These are phyloP conservation scores for Rutstroemia sp. DNA, from an alignment of 2,329 filamentous ascomycete genomes.

Conservation along the genomic window DNA sequence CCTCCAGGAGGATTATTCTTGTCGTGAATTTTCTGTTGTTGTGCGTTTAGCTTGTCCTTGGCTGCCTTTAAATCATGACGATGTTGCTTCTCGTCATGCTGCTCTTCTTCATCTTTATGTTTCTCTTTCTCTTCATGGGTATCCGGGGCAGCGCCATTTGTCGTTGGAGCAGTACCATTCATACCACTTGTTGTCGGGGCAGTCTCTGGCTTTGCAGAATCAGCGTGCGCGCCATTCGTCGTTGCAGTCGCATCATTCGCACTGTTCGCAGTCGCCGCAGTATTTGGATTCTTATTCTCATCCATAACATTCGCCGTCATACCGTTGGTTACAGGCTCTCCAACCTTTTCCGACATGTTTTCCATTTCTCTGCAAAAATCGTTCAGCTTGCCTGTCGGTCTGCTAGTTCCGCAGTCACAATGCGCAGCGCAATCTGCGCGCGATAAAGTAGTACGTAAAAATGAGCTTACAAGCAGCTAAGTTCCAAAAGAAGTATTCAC, in stretches of 20 bases:
- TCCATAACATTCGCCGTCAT: not conserved
- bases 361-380: not conserved
- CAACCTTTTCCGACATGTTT: constrained; percentile 6
- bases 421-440: no score
- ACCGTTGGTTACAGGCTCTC: not conserved
- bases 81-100: constrained; percentile 2
- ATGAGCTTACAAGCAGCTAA: not conserved
- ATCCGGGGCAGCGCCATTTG: not conserved
- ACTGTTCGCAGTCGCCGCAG: not conserved
- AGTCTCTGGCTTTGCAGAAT: not conserved
- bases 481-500: not conserved
- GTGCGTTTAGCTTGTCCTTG: constrained; percentile 27
- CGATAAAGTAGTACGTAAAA: not conserved
- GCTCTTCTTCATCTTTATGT: not conserved
- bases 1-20: constrained; percentile 47
- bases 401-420: not conserved
- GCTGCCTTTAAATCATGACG: constrained; percentile 8
- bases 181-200: not conserved
- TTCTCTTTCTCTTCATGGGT: not conserved
- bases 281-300: no score
- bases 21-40: constrained; percentile 27
- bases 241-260: not conserved
- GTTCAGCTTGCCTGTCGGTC: not conserved
- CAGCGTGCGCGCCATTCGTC: not conserved
- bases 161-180: not conserved